Evolutionary conservation across 768 basidiomycete genomes (phyloP).

Genomic region (Lentinus brumalis): DNA sequence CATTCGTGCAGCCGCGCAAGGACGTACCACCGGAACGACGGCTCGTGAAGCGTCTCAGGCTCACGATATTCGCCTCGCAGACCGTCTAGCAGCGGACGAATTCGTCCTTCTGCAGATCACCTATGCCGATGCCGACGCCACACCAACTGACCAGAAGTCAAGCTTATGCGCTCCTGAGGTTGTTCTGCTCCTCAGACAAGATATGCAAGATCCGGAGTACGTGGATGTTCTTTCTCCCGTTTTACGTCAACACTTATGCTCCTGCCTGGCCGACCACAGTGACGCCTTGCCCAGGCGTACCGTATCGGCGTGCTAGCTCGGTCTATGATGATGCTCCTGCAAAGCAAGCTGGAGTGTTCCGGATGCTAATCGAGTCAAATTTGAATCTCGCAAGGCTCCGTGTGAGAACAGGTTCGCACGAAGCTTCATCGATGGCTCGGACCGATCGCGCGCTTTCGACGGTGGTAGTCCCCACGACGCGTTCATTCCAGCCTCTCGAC

Average conservation of each 20-base stretch:
- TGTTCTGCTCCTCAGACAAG: background rate
- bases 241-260: background rate
- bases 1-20: background rate
- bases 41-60: background rate
- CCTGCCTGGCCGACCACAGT: background rate
- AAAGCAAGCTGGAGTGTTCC: background rate
- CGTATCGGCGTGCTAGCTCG: slow-evolving; percentile 5
- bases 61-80: background rate
- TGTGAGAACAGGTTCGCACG: slow-evolving; percentile 10
- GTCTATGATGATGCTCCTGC: background rate
- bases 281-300: background rate
- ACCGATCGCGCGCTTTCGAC: background rate
- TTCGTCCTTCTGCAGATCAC: background rate
- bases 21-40: background rate
- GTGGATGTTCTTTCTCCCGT: background rate
- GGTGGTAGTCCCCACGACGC: slow-evolving; percentile 1
- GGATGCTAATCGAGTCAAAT: slow-evolving; percentile 13
- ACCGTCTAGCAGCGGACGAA: background rate
- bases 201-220: background rate
- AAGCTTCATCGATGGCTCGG: slow-evolving; percentile 1
- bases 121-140: background rate
- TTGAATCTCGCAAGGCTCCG: background rate
- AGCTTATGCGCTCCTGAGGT: background rate
- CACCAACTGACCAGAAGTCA: background rate
- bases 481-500: background rate